Conservation (phyloP, 495 filamentous ascomycete genomes). For the Delitschia confertaspora region DNA sequence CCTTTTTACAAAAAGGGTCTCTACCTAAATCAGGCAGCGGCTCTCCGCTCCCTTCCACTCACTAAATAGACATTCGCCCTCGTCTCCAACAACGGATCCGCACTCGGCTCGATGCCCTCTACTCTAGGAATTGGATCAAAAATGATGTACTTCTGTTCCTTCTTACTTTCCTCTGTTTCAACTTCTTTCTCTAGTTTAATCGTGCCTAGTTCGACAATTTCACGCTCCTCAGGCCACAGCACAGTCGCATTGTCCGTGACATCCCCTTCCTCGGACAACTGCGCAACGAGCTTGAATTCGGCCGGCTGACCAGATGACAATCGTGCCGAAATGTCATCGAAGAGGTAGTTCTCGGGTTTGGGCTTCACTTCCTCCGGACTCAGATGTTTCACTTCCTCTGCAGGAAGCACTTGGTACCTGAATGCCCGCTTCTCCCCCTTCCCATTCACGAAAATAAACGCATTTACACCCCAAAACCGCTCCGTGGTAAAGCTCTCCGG, state of each 20-base stretch:
- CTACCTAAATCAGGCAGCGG: conserved; percentile 9
- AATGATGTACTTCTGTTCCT: conserved; percentile 43
- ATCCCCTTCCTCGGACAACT: conserved; percentile 44
- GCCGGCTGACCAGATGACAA: conserved; percentile 33
- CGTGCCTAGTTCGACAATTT: conserved; percentile 43
- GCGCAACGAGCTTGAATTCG: conserved; percentile 40
- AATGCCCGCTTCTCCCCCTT: conserved; percentile 40
- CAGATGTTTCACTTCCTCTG: conserved; percentile 33
- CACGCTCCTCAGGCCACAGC: conserved; percentile 43
- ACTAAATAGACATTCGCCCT: conserved; percentile 45
- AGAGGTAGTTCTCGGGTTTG: conserved; percentile 37
- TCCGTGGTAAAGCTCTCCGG: conserved; percentile 41
- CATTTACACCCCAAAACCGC: conserved; percentile 42
- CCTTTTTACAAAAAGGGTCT: neutral
- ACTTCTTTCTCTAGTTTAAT: conserved; percentile 38
- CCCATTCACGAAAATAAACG: conserved; percentile 41
- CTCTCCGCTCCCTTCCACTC: conserved; percentile 41
- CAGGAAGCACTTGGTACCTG: conserved; percentile 41
- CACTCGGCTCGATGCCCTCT: conserved; percentile 41
- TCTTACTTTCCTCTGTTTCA: conserved; percentile 30
- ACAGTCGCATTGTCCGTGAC: conserved; percentile 42
- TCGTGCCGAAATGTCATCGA: conserved; percentile 35
- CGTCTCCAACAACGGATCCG: conserved; percentile 46
- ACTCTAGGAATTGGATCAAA: conserved; percentile 49
- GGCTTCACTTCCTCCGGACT: conserved; percentile 31